phyloP scores from a whole-genome alignment of 208 protist species.

The Herpetomonas tarakana region DNA sequence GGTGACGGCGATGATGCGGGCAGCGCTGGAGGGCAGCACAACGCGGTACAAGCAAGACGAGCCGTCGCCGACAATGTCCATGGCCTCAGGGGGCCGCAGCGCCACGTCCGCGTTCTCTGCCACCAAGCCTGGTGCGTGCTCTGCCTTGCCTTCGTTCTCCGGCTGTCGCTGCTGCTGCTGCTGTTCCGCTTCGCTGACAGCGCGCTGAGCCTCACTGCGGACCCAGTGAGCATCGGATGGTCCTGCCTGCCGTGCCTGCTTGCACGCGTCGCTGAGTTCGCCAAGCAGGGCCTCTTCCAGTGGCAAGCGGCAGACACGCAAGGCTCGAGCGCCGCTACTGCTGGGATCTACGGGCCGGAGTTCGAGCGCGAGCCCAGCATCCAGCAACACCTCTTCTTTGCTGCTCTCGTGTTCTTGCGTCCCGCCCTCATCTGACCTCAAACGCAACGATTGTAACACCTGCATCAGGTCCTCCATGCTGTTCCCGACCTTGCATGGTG shows the following conservation, averaged over 20 bases:
- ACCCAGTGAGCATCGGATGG: constrained; percentile 43
- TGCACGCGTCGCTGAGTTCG: constrained; percentile 52
- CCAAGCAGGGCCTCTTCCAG: constrained; percentile 61
- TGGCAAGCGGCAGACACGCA: constrained; percentile 27
- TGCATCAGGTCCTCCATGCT: too few relatives aligned
- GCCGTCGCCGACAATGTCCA: constrained; percentile 44
- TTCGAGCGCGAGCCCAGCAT: constrained; percentile 9
- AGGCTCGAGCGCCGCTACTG: constrained; percentile 12
- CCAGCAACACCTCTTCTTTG: constrained; percentile 8
- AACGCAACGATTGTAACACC: too few relatives aligned
- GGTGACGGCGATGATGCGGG: constrained; percentile 47
- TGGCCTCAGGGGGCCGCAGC: constrained; percentile 18
- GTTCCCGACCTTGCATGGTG: too few relatives aligned
- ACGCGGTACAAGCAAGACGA: constrained; percentile 55
- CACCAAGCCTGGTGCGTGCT: constrained; percentile 4
- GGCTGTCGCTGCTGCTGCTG: constrained; percentile 1
- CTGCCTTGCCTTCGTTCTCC: too few relatives aligned
- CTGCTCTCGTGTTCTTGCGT: too few relatives aligned
- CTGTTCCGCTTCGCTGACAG: background rate
- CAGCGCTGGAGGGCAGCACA: constrained; percentile 12
- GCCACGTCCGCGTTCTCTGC: constrained; percentile 14
- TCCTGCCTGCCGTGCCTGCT: constrained; percentile 38
- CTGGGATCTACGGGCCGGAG: background rate
- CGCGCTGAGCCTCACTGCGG: constrained; percentile 7
- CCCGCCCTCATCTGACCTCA: too few relatives aligned